A percentile compares a stretch with the other conserved stretches of the same genome.
phyloP scores from a whole-genome alignment of 768 basidiomycete species.

The Crucibulum laeve region DNA sequence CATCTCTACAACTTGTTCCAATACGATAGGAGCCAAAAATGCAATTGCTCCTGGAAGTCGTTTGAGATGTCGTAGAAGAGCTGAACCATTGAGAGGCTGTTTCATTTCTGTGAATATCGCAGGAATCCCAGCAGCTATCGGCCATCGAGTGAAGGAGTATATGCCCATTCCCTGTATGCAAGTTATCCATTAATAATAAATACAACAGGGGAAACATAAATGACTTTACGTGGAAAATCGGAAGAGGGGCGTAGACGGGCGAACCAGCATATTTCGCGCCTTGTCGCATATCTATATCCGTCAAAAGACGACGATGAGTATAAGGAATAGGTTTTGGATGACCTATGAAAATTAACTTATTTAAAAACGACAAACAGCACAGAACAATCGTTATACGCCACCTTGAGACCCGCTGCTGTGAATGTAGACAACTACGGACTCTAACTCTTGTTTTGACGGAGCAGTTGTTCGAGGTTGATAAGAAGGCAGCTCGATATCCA shows the following conservation, averaged over 20 bases:
- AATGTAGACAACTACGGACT: constrained; percentile 4
- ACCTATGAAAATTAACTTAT: constrained; percentile 4
- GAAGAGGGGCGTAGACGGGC: constrained; percentile 13
- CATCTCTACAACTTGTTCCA: constrained; percentile 12
- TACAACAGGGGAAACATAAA: neutral
- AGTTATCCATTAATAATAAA: neutral
- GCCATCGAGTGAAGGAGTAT: constrained; percentile 9
- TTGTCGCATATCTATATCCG: constrained; percentile 1
- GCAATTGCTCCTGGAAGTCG: constrained; percentile 6
- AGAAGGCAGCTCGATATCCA: neutral
- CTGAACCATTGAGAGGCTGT: constrained; percentile 8
- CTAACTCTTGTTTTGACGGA: constrained; percentile 3
- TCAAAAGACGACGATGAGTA: constrained; percentile 9
- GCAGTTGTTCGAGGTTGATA: constrained; percentile 1
- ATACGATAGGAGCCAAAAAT: constrained; percentile 12
- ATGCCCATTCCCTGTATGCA: constrained; percentile 10
- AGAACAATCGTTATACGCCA: neutral
- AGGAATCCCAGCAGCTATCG: constrained; percentile 4
- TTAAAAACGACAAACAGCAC: neutral
- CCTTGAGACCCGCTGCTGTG: constrained; percentile 9
- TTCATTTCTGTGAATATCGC: constrained; percentile 7
- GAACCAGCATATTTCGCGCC: constrained; percentile 6
- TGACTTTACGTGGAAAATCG: constrained; percentile 13
- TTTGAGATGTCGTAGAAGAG: constrained; percentile 11
- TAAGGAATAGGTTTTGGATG: constrained; percentile 16